Base-by-base conservation (phyloP, 2,329 filamentous ascomycete species). In the Phyllosticta ampelicida region DNA sequence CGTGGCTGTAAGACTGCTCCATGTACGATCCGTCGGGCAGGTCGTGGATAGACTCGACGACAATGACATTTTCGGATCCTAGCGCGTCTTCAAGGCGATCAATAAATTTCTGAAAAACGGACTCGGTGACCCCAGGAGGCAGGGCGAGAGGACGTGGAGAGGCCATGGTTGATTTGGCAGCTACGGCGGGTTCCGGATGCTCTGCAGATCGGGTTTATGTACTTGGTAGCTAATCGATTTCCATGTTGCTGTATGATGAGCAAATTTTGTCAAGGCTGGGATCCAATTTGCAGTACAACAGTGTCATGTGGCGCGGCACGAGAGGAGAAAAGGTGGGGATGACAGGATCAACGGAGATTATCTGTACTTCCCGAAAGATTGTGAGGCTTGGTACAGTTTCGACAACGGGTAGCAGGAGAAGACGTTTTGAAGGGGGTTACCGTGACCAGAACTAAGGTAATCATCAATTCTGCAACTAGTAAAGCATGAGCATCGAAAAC, bases 1-100 rank as follows among this genome's bases (percentile, higher is more conserved):
- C 74, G 61, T 77, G 75, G 50, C 50, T 53, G 21, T 8, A 49
- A 2, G 55, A 50, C 23, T 29, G 55, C 29, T 57, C 59, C 48
- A 61, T 56, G 56, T 73, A 62, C 61, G 67, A 61, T 20, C 60
- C 62, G 48, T 64, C 60, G 19, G 58, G 51, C 28, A 64, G 60
- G 20, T 62, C 59, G 18, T 60, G 48, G 16, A 48, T 11, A 1
- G 59, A 60, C 8, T 26, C 23, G 3, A 48, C 20, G 13, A 64
- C 59, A n/a, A 63, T 55, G 18, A 48, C 16, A n/a, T 44, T 44
- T 9, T 28, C 2, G 5, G 49, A 21, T 9, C 49, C 20, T 9
- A 28, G 10, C 19, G 30, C n/a, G 11, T 21, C 36, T 6, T 30
- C 16, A 21, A 57, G 19, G 11, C 51, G 16, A 11, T 49, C 30